A percentile compares a stretch with the other conserved stretches of the same genome.
phyloP scores from a whole-genome alignment of 163 green algal genomes.

The Picocystis sp. region DNA sequence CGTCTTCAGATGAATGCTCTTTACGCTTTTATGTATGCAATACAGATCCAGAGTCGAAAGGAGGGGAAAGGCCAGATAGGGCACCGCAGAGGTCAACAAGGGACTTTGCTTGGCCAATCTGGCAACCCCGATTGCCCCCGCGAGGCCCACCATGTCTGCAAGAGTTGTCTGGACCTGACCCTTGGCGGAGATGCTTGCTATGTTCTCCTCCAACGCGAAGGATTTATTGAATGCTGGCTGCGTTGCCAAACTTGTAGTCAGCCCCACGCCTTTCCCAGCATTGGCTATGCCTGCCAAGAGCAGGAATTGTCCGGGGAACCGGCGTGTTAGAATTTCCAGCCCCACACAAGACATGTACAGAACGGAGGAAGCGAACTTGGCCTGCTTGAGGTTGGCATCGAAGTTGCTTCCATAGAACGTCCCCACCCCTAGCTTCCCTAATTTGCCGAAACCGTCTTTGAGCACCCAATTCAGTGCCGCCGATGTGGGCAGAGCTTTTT shows the following conservation, averaged over 20 bases:
- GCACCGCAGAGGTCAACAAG: conserved; percentile 18
- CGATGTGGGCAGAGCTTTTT: conserved; percentile 46
- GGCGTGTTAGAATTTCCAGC: no score
- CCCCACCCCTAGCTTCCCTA: conserved; percentile 69
- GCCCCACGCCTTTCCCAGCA: conserved; percentile 62
- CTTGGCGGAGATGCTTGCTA: conserved; percentile 83
- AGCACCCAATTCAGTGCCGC: conserved; percentile 93
- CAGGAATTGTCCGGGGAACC: conserved; percentile 50
- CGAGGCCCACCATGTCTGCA: conserved; percentile 78
- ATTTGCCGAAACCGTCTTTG: conserved; percentile 77
- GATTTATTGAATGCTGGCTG: conserved; percentile 64
- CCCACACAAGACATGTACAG: no score
- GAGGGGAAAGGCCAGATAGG: conserved; percentile 42
- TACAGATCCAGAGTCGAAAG: conserved; percentile 44
- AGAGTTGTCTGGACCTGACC: conserved; percentile 79
- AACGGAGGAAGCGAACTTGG: no score
- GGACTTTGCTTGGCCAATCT: conserved; percentile 12
- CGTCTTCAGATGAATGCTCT: conserved; percentile 56
- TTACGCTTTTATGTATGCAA: conserved; percentile 56
- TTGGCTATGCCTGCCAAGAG: conserved; percentile 70
- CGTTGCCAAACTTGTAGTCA: conserved; percentile 70
- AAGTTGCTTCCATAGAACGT: conserved; percentile 71
- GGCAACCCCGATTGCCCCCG: conserved; percentile 30
- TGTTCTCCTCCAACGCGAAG: conserved; percentile 64
- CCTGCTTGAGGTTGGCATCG: conserved; percentile 77